Percentiles rank a stretch among this genome's conserved stretches.
These are phyloP conservation scores for Epichloe festucae DNA, from an alignment of 2,329 filamentous ascomycete genomes.

Conservation along the genomic window DNA sequence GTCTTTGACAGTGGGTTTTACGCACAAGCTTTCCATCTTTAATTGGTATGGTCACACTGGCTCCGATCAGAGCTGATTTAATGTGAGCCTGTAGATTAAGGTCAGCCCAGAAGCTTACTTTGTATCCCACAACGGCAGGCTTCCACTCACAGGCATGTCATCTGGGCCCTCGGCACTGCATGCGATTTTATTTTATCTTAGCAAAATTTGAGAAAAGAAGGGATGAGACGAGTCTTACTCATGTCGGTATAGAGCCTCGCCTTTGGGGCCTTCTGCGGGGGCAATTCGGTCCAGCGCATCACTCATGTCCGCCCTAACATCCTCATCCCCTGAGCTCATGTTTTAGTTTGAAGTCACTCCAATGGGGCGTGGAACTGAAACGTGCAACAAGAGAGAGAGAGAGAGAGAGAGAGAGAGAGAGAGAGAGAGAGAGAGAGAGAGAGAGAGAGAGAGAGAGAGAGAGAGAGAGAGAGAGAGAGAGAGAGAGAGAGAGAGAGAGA, in stretches of 20 bases:
- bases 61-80: slow-evolving; percentile 79
- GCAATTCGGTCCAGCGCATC: slow-evolving; percentile 86
- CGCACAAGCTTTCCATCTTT: slow-evolving; percentile 64
- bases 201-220: neutral
- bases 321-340: slow-evolving; percentile 41
- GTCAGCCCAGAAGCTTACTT: neutral
- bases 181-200: neutral
- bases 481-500: neutral
- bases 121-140: neutral
- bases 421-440: no score
- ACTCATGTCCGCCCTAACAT: slow-evolving; percentile 88
- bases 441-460: neutral
- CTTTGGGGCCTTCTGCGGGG: slow-evolving; percentile 60
- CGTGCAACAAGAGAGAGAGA: neutral
- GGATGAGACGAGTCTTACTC: slow-evolving; percentile 15
- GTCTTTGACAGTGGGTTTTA: slow-evolving; percentile 3
- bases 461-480: neutral
- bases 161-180: slow-evolving; percentile 67
- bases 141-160: slow-evolving; percentile 70
- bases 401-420: neutral
- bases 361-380: neutral
- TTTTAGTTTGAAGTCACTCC: neutral
- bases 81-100: slow-evolving; percentile 57
- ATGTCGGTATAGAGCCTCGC: slow-evolving; percentile 69
- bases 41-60: slow-evolving; percentile 84